Conservation (phyloP, 768 basidiomycete genomes). For the Pleurotus giganteus region DNA sequence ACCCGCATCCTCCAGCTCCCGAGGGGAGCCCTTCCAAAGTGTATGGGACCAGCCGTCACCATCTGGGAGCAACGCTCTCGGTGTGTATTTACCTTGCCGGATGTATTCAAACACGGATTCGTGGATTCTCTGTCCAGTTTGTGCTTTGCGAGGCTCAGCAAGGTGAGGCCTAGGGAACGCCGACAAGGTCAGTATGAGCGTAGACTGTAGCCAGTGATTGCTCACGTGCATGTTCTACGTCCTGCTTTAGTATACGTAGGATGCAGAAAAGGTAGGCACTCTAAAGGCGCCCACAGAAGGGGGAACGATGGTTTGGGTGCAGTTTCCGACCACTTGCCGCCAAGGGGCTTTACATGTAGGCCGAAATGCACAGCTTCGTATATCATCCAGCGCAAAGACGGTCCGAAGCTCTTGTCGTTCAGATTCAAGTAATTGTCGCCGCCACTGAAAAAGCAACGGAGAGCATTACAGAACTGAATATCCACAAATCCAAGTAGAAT, state of each 20-base stretch:
- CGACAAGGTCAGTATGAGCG: not conserved
- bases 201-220: not conserved
- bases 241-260: not conserved
- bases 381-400: conserved; percentile 13
- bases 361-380: conserved; percentile 16
- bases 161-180: not conserved
- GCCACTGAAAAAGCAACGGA: too few relatives aligned
- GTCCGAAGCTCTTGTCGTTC: not conserved
- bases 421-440: conserved; percentile 1
- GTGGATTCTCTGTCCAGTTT: conserved; percentile 10
- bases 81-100: not conserved
- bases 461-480: not conserved
- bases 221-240: not conserved
- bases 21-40: not conserved
- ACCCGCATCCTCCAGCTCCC: not conserved
- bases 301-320: not conserved
- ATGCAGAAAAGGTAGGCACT: not conserved
- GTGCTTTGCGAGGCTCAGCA: not conserved
- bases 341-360: conserved; percentile 7
- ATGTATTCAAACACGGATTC: conserved; percentile 8
- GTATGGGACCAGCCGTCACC: not conserved
- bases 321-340: conserved; percentile 2
- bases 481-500: not conserved
- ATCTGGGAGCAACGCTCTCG: not conserved
- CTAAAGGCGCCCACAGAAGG: not conserved